Conservation (phyloP, 2,329 filamentous ascomycete species). For the Pseudopyrenochaeta lycopersici region DNA sequence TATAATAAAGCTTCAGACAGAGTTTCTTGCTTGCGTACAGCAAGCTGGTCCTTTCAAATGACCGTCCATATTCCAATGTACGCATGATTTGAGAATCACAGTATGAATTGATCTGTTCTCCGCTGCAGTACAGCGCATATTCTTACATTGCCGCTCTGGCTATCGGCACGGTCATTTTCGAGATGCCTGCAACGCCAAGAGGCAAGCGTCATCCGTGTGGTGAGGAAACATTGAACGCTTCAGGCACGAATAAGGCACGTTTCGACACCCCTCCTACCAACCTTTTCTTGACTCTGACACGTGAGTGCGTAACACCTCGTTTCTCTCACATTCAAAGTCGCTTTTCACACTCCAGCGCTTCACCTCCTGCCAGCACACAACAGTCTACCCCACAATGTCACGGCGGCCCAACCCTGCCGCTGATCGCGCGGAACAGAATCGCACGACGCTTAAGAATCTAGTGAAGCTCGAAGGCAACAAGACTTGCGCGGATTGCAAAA, state of each 20-base stretch:
- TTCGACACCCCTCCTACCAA: conserved; percentile 9
- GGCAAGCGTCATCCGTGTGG: conserved; percentile 15
- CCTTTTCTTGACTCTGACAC: conserved; percentile 1
- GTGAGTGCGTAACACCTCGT: not conserved
- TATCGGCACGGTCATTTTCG: not conserved
- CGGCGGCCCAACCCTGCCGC: conserved; percentile 81
- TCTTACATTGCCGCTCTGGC: not conserved
- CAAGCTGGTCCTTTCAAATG: not conserved
- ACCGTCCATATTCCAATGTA: not conserved
- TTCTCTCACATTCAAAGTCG: too few species aligned
- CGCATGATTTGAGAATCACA: too few species aligned
- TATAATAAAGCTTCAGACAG: not conserved
- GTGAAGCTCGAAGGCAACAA: conserved; percentile 96
- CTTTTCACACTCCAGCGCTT: not conserved
- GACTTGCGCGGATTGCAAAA: conserved; percentile 97
- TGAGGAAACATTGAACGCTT: conserved; percentile 20
- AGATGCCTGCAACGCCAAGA: conserved; percentile 6
- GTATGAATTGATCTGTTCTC: too few species aligned
- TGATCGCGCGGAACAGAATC: conserved; percentile 91
- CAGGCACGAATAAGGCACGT: conserved; percentile 21
- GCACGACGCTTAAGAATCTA: conserved; percentile 90
- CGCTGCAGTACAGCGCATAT: too few species aligned
- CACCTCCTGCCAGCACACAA: conserved; percentile 9
- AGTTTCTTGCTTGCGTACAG: not conserved
- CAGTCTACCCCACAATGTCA: conserved; percentile 68